Evolutionary conservation across 2,329 filamentous ascomycete species (phyloP), one percentile per base, ranked within the genome.

Genomic region (Stylonectria norvegica): DNA sequence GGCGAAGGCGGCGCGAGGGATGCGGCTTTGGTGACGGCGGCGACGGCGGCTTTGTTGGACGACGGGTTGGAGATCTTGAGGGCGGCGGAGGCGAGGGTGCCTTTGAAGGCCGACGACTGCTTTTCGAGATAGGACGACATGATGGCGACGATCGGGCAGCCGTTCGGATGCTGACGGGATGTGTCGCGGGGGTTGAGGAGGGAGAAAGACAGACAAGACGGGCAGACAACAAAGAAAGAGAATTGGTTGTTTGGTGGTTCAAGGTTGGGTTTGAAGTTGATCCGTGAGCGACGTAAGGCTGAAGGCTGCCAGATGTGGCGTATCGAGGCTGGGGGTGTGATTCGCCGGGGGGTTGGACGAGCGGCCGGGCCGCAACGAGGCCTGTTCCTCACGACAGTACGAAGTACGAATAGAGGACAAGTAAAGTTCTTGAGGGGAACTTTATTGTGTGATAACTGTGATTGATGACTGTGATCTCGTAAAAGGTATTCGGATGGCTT

Each of bases 101-200:
- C 79, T 55, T 72, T 78, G 66, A 83, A 81, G 53, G 68, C 73
- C 42, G 76, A 78, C 49, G 81, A 74, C 63, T 84, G 79, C 53
- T 79, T 80, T 54, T 85, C 78, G 45, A 86, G 74, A 53, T 79
- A 82, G 34, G 65, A 67, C 42, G 79, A 81, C 78, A 81, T 84
- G 55, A 38, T 66, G 61, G 56, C 48, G 40, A 33, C n/a, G 30
- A 28, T 36, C 25, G 38, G 38, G 37, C 32, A 32, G 30, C 25
- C 28, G 34, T 28, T 35, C 33, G 43, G 15, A 38, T 29, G 20
- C 22, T 19, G 17, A 28, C 16, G 29, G 22, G 34, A 19, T 31
- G 22, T 18, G 25, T 22, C 18, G 19, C 6, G 22, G 16, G 19
- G 17, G 31, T 14, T 18, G 14, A 29, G 32, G 22, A 30, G 22